Percentiles rank a stretch among this genome's conserved stretches.
Evolutionary conservation across 1,284 basidiomycete species (phyloP).

Genomic region (Trametes polyzona): DNA sequence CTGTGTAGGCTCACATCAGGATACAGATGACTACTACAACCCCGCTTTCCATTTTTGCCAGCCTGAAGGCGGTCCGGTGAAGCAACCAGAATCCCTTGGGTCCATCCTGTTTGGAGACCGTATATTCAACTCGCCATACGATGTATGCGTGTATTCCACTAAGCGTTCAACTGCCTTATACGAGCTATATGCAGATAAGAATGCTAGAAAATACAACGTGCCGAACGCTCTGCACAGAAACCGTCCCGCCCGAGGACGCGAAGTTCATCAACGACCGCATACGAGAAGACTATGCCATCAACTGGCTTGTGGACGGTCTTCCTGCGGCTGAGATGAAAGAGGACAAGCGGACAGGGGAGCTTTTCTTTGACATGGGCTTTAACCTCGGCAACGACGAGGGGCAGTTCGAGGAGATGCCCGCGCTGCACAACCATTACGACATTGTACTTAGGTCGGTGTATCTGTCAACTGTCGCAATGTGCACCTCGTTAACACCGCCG

Average conservation of each 20-base stretch:
- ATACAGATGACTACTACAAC: constrained; percentile 86
- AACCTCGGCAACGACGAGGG: constrained; percentile 74
- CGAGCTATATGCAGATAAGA: constrained; percentile 55
- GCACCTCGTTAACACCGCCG: neutral
- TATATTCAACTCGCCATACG: constrained; percentile 90
- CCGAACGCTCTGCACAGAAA: constrained; percentile 69
- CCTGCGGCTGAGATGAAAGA: constrained; percentile 92
- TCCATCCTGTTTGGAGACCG: constrained; percentile 96
- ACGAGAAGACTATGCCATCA: constrained; percentile 90
- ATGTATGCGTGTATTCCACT: constrained; percentile 52
- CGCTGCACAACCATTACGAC: constrained; percentile 93
- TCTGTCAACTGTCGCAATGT: neutral
- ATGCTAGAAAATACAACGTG: constrained; percentile 84
- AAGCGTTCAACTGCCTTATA: neutral
- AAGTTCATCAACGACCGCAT: constrained; percentile 93
- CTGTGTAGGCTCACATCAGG: neutral
- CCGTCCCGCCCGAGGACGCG: constrained; percentile 73
- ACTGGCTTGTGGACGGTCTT: constrained; percentile 94
- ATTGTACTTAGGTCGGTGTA: constrained; percentile 69
- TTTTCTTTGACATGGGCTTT: constrained; percentile 91
- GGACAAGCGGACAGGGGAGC: constrained; percentile 75
- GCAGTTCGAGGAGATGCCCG: constrained; percentile 58
- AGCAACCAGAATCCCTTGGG: constrained; percentile 88
- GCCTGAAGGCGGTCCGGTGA: constrained; percentile 76
- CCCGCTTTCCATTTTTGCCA: constrained; percentile 86